Conservation (phyloP, 257 asterid genomes). For the Petunia secreta region DNA sequence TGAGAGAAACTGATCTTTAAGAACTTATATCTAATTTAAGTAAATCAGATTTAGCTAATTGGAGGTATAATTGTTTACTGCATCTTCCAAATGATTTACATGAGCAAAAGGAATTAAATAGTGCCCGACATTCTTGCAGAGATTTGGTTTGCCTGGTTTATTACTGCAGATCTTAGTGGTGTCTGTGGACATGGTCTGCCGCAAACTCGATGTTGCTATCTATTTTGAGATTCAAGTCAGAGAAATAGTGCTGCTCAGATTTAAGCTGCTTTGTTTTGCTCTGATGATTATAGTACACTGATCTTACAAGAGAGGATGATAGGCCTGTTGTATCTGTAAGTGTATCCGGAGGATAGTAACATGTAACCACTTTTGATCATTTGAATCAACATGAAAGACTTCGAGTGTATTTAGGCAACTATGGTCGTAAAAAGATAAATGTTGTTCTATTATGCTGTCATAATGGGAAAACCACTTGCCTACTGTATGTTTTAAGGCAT, state of each 20-base stretch:
- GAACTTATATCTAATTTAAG: neutral
- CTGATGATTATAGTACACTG: neutral
- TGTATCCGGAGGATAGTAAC: neutral
- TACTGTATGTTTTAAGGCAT: neutral
- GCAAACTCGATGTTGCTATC: neutral
- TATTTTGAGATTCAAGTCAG: neutral
- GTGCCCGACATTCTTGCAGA: constrained; percentile 1
- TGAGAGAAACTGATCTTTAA: neutral
- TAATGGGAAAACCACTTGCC: neutral
- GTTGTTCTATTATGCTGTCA: neutral
- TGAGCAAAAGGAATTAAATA: neutral
- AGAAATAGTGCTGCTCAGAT: neutral
- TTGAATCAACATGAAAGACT: neutral
- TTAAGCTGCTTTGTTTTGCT: neutral
- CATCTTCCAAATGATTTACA: neutral
- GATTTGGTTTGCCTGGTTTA: neutral
- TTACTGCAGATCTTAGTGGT: neutral
- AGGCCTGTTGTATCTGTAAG: neutral
- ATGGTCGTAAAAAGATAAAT: neutral
- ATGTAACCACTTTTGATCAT: neutral
- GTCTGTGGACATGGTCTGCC: neutral
- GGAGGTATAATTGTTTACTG: neutral
- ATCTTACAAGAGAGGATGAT: neutral
- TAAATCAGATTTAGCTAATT: neutral
- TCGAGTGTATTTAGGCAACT: neutral